Percentiles rank a stretch among this genome's conserved stretches.
These are phyloP conservation scores for Flaveria sonorensis DNA, from an alignment of 129 eudicot genomes.

Conservation along the genomic window DNA sequence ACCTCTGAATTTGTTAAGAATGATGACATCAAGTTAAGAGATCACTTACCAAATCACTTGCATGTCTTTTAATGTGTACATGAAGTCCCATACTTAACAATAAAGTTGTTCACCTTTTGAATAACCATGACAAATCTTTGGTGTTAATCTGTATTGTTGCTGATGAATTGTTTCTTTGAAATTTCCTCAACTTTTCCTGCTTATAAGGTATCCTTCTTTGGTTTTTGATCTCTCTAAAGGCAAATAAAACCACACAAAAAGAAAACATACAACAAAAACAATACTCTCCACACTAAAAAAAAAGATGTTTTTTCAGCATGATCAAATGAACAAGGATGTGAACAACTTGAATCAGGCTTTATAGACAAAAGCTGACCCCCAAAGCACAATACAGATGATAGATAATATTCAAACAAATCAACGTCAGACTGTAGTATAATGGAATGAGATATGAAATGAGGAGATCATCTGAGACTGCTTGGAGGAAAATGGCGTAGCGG, in stretches of 20 bases:
- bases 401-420: conserved; percentile 19
- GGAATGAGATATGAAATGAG: background rate
- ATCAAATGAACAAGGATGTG: conserved; percentile 20
- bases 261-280: background rate
- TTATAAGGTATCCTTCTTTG: no score
- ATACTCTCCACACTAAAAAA: background rate
- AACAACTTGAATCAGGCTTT: conserved; percentile 41
- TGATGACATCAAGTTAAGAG: no score
- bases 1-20: no score
- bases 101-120: no score
- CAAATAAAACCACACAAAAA: background rate
- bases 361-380: conserved; percentile 40
- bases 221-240: background rate
- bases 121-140: no score
- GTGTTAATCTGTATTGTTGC: no score
- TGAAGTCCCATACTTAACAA: no score
- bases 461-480: conserved; percentile 57
- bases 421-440: conserved; percentile 5
- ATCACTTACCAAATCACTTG: no score
- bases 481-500: conserved; percentile 75
- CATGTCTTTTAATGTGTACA: no score
- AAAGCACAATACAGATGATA: background rate
- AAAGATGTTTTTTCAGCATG: background rate
- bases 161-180: no score
- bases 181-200: no score